These are phyloP conservation scores for Volutella citrinella DNA, from an alignment of 2,329 filamentous ascomycete genomes.

Conservation along the genomic window DNA sequence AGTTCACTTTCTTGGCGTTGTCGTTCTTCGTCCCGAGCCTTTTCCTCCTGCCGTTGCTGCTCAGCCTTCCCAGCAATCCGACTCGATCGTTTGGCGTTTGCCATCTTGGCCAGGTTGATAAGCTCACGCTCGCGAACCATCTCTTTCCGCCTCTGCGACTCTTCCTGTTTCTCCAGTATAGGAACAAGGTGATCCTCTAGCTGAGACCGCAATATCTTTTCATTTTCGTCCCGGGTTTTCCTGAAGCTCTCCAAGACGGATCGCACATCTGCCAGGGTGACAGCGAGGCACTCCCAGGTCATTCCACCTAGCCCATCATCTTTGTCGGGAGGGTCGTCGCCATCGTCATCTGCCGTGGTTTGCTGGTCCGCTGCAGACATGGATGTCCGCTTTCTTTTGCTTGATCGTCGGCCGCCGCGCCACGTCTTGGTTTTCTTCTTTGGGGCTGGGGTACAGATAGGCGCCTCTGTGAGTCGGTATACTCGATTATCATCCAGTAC, in stretches of 20 bases:
- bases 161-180: slow-evolving; percentile 74
- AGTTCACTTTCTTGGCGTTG: slow-evolving; percentile 51
- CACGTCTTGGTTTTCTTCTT: slow-evolving; percentile 59
- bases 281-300: slow-evolving; percentile 88
- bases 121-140: slow-evolving; percentile 72
- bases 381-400: slow-evolving; percentile 67
- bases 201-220: slow-evolving; percentile 71
- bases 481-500: slow-evolving; percentile 92
- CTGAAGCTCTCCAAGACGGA: slow-evolving; percentile 67
- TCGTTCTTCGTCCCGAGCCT: slow-evolving; percentile 65
- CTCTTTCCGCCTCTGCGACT: slow-evolving; percentile 70
- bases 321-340: slow-evolving; percentile 30
- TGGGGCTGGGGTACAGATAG: slow-evolving; percentile 56
- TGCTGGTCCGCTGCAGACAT: slow-evolving; percentile 30
- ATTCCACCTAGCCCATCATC: slow-evolving; percentile 70
- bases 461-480: slow-evolving; percentile 81
- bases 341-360: slow-evolving; percentile 30
- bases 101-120: slow-evolving; percentile 78
- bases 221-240: slow-evolving; percentile 78
- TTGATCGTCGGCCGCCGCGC: slow-evolving; percentile 57
- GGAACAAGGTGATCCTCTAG: slow-evolving; percentile 79
- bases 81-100: slow-evolving; percentile 91
- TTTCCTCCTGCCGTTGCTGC: slow-evolving; percentile 70
- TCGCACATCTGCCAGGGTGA: slow-evolving; percentile 75
- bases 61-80: slow-evolving; percentile 81